Conservation (phyloP, 176 grass and related monocot genomes). For the Oryza coarctata region DNA sequence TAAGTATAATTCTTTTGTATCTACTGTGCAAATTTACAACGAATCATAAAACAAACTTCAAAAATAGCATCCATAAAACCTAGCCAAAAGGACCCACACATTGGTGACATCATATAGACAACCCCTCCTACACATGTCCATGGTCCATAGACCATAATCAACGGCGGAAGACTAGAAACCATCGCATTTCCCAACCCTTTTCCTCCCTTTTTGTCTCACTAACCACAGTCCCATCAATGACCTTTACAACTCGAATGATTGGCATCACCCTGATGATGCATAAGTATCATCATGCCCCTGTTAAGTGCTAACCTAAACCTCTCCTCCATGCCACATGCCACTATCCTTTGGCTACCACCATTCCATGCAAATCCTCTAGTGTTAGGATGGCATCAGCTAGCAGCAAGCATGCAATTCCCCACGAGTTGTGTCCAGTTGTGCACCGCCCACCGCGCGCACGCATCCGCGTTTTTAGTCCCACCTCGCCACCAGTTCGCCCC, state of each 20-base stretch:
- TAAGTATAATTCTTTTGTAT: neutral
- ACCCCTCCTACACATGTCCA: neutral
- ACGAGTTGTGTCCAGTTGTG: conserved; percentile 34
- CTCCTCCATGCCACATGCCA: neutral
- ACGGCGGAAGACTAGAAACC: neutral
- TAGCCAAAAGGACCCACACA: neutral
- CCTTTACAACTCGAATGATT: neutral
- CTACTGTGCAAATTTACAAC: neutral
- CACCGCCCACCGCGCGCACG: neutral
- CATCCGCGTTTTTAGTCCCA: conserved; percentile 12
- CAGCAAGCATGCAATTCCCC: neutral
- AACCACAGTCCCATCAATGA: neutral
- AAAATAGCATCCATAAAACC: neutral
- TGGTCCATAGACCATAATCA: neutral
- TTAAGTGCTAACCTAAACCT: neutral
- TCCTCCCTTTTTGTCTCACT: neutral
- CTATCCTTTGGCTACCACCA: neutral
- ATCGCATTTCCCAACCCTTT: neutral
- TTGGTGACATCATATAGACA: too few species aligned
- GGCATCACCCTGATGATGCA: too few species aligned
- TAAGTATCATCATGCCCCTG: neutral
- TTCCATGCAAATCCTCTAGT: too few species aligned
- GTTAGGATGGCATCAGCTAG: neutral
- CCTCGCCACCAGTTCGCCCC: neutral
- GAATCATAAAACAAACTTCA: neutral